Conservation (phyloP, 352 stramenopile genomes). For the Globisporangium paddicum region DNA sequence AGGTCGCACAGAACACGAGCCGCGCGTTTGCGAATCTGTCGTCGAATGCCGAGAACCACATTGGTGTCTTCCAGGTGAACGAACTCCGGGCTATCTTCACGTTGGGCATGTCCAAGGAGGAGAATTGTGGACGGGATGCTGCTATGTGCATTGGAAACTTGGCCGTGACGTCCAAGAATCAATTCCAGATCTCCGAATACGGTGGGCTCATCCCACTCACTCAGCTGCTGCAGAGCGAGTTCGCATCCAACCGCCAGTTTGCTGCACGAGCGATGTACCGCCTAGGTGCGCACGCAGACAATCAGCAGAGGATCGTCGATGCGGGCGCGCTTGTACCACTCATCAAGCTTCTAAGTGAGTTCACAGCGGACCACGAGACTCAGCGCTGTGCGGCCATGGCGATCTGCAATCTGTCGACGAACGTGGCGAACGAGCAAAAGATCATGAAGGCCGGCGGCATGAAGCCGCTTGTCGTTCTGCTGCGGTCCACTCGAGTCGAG, state of each 20-base stretch:
- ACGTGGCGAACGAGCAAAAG: constrained; percentile 62
- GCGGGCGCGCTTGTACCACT: constrained; percentile 75
- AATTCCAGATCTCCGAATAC: constrained; percentile 84
- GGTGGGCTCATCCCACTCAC: constrained; percentile 84
- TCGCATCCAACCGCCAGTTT: constrained; percentile 72
- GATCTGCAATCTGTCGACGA: constrained; percentile 83
- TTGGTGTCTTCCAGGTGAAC: constrained; percentile 78
- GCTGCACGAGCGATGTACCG: constrained; percentile 88
- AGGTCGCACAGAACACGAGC: constrained; percentile 87
- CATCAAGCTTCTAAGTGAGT: constrained; percentile 54
- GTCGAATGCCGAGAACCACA: constrained; percentile 90
- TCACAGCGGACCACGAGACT: constrained; percentile 43
- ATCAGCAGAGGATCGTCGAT: constrained; percentile 86
- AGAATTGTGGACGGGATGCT: constrained; percentile 88
- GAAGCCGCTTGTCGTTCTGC: constrained; percentile 51
- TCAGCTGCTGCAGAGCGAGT: constrained; percentile 64
- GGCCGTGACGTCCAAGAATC: constrained; percentile 88
- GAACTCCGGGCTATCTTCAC: constrained; percentile 80
- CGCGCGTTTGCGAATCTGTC: constrained; percentile 90
- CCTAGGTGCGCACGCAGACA: constrained; percentile 79
- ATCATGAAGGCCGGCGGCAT: constrained; percentile 77
- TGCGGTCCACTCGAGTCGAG: constrained; percentile 45
- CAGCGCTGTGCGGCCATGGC: constrained; percentile 80
- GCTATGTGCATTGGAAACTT: constrained; percentile 93
- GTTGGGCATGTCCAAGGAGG: constrained; percentile 64